Evolutionary conservation across 139 green algal species (phyloP).

Genomic region (Tetratostichococcus sp.): DNA sequence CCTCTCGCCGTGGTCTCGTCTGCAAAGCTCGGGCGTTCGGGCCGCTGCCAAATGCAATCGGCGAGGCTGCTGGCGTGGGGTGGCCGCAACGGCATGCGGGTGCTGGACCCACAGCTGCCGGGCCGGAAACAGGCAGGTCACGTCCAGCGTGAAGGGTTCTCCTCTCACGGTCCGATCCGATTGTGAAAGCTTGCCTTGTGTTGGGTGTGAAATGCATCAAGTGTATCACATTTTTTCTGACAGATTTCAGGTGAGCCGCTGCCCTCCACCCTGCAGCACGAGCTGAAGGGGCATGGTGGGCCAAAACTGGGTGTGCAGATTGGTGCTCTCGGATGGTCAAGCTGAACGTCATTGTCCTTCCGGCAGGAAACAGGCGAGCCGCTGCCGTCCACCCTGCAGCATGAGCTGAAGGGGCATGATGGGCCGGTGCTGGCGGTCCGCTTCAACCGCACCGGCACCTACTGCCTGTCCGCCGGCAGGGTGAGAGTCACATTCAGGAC

Average conservation of each 20-base stretch:
- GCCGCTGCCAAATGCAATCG: too few relatives aligned
- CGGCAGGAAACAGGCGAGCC: too few relatives aligned
- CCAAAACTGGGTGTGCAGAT: slow-evolving; percentile 74
- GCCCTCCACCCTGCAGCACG: not conserved
- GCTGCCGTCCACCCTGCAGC: not conserved
- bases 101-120: not conserved
- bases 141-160: too few relatives aligned
- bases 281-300: slow-evolving; percentile 74
- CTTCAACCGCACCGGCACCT: slow-evolving; percentile 78
- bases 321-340: too few relatives aligned
- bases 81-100: not conserved
- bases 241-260: slow-evolving; percentile 1
- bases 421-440: slow-evolving; percentile 77
- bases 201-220: too few relatives aligned
- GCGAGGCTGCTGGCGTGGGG: too few relatives aligned
- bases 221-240: too few relatives aligned
- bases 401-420: slow-evolving; percentile 64
- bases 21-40: too few relatives aligned
- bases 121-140: not conserved
- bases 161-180: too few relatives aligned
- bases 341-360: too few relatives aligned
- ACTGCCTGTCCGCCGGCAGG: slow-evolving; percentile 84
- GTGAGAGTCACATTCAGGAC: slow-evolving; percentile 21
- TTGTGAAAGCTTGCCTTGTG: too few relatives aligned
- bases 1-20: too few relatives aligned